phyloP scores from a whole-genome alignment of 495 filamentous ascomycete species.

The Aspergillus heteromorphus region DNA sequence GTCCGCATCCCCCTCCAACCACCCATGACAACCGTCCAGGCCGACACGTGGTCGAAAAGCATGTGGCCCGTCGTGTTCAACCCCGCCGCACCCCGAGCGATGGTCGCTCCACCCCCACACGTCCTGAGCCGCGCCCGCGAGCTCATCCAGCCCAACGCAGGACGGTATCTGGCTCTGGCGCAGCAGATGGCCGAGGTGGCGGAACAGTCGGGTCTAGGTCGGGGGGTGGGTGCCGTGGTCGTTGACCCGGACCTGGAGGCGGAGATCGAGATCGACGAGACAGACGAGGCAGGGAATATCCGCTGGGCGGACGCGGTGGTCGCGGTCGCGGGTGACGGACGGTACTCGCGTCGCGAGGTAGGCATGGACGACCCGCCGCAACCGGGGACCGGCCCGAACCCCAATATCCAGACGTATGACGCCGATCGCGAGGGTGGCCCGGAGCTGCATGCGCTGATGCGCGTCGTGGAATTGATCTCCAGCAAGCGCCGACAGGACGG shows the following conservation, averaged over 20 bases:
- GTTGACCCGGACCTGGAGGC: slow-evolving; percentile 52
- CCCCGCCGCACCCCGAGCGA: slow-evolving; percentile 54
- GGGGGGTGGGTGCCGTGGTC: slow-evolving; percentile 75
- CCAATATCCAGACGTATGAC: slow-evolving; percentile 24
- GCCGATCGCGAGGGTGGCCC: slow-evolving; percentile 55
- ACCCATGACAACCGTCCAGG: slow-evolving; percentile 69
- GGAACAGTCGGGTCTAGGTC: slow-evolving; percentile 52
- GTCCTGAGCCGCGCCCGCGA: slow-evolving; percentile 52
- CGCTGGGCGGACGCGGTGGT: slow-evolving; percentile 47
- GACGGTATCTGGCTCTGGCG: slow-evolving; percentile 65
- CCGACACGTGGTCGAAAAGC: slow-evolving; percentile 64
- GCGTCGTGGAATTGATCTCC: slow-evolving; percentile 84
- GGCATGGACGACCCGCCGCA: slow-evolving; percentile 26
- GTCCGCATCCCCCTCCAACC: slow-evolving; percentile 67
- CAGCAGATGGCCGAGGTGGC: slow-evolving; percentile 54
- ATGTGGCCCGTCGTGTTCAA: slow-evolving; percentile 92
- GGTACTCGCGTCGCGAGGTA: slow-evolving; percentile 53
- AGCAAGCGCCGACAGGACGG: slow-evolving; percentile 48
- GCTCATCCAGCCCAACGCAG: slow-evolving; percentile 49
- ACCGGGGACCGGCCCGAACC: slow-evolving; percentile 22
- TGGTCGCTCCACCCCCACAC: slow-evolving; percentile 42
- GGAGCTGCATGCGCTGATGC: slow-evolving; percentile 76
- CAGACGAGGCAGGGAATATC: slow-evolving; percentile 12
- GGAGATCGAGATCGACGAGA: slow-evolving; percentile 22
- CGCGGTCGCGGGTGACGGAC: slow-evolving; percentile 72